Evolutionary conservation across 129 eudicot genomes (phyloP).

Genomic region (Dittrichia graveolens): DNA sequence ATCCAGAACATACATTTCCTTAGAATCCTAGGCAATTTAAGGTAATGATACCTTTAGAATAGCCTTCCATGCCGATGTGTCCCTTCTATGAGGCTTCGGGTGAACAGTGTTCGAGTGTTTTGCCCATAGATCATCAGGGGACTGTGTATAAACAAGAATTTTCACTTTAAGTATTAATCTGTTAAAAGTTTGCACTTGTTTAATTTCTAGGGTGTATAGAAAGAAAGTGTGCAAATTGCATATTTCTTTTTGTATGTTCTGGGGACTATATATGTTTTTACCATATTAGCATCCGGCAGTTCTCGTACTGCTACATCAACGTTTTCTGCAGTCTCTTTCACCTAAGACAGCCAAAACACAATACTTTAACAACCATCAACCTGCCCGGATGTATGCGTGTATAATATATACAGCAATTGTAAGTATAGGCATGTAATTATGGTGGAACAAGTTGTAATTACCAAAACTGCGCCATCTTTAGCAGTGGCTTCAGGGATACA

Average conservation of each 20-base stretch:
- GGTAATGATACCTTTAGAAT: slow-evolving; percentile 65
- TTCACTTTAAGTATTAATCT: not conserved
- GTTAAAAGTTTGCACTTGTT: not conserved
- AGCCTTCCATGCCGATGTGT: slow-evolving; percentile 78
- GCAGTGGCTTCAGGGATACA: slow-evolving; percentile 79
- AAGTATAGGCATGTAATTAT: not conserved
- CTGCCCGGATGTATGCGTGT: not conserved
- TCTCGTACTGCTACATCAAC: slow-evolving; percentile 93
- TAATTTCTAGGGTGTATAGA: not conserved
- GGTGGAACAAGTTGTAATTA: slow-evolving; percentile 24
- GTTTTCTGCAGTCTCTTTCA: slow-evolving; percentile 92
- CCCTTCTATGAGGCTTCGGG: slow-evolving; percentile 92
- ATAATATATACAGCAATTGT: not conserved
- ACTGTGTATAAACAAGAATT: slow-evolving; percentile 41
- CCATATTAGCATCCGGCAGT: slow-evolving; percentile 98
- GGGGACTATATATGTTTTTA: slow-evolving; percentile 28
- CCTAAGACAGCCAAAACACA: slow-evolving; percentile 40
- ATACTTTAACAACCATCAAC: not conserved
- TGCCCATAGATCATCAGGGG: slow-evolving; percentile 94
- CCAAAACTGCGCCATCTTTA: slow-evolving; percentile 71
- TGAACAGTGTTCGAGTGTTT: slow-evolving; percentile 83
- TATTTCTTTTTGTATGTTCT: not conserved
- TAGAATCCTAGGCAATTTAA: not conserved
- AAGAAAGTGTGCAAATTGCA: not conserved
- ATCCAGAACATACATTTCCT: not conserved